Evolutionary conservation across 768 basidiomycete genomes (phyloP), one percentile per base, ranked within the genome.

Genomic region (Suillus subalutaceus): DNA sequence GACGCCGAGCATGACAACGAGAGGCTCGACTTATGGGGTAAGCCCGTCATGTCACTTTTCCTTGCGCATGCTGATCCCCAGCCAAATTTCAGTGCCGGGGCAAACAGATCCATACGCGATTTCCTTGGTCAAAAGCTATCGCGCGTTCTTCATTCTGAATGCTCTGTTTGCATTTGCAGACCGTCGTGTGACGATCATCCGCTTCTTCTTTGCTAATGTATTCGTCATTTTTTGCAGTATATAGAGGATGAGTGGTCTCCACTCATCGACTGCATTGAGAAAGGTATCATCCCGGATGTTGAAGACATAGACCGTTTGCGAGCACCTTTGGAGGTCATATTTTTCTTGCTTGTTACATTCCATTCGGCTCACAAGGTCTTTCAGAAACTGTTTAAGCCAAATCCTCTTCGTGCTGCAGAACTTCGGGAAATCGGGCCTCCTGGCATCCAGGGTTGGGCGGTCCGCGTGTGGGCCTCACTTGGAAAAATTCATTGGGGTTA

Each of bases 41-140:
- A 64, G 63, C 10, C n/a, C 5, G 3, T 37, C 4, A 10, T 12
- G 26, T 4, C 2, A 12, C 26, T 37, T 20, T 23, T 15, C 9
- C 60, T 37, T 2, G 26, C 35, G 26, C 40, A 37, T 26, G 10
- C 40, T 61, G 38, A 58, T 62, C 26, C 5, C 8, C 15, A 35
- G 32, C 9, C 7, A 32, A 44, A 4, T 55, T 26, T 37, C 26
- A 73, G 72, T 65, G 16, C 68, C 72, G 3, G 52, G 67, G 20
- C 46, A 68, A 3, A 71, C 72, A 1, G 72, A 72, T 57, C 72
- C 73, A 2, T 2, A 73, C 2, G 73, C 73, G 2, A 60, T 69
- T 37, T 66, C 70, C 52, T 71, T 73, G 58, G 69, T 74, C 16
- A 23, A 20, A 16, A 63, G 60, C 23, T 67, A 64, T 60, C 57